Conservation (phyloP, 2,329 filamentous ascomycete species). For the Teratosphaeria zuluensis region DNA sequence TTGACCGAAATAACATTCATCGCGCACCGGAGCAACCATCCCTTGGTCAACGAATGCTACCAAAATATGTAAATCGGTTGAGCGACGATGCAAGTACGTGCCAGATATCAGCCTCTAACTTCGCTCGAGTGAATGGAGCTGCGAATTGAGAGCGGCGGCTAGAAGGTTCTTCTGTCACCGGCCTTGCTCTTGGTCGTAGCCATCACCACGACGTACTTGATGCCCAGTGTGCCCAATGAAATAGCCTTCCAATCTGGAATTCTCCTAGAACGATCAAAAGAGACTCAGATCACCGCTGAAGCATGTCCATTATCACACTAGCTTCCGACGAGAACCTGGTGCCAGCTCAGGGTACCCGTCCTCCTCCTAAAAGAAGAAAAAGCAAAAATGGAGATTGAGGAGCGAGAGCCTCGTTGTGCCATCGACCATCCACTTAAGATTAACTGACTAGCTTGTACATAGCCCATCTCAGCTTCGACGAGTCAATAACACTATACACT, state of each 20-base stretch:
- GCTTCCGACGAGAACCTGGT: no score
- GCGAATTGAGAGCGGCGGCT: neutral
- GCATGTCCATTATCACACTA: no score
- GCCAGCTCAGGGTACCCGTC: no score
- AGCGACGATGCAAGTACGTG: neutral
- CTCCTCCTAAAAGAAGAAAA: no score
- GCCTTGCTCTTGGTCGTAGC: neutral
- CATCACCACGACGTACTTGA: neutral
- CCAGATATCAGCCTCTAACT: neutral
- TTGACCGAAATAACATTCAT: neutral
- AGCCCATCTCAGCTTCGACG: neutral
- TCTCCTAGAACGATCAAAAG: no score
- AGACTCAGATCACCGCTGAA: no score
- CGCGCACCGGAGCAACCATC: neutral
- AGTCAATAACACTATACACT: neutral
- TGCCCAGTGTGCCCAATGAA: no score
- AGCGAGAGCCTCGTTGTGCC: no score
- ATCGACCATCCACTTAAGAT: no score
- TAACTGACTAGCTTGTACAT: neutral
- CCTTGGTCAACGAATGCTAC: neutral
- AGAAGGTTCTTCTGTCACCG: neutral
- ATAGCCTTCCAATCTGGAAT: no score
- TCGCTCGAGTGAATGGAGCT: neutral
- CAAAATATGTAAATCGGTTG: neutral
- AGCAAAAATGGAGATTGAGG: no score